Conservation (phyloP, 441 rosid genomes). For the Gossypium gossypioides region DNA sequence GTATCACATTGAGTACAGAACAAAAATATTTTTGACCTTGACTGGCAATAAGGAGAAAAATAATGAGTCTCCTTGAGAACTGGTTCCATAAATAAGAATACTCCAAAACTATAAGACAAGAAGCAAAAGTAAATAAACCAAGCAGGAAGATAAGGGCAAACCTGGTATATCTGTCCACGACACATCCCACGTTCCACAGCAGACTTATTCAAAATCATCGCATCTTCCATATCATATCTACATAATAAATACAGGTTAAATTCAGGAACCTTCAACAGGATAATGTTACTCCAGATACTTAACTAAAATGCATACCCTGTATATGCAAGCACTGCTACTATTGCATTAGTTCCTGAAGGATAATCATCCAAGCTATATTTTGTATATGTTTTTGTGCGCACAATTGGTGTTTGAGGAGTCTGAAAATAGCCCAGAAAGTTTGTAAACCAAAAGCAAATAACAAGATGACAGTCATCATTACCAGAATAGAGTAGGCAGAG, state of each 20-base stretch:
- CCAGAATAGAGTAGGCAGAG: background rate
- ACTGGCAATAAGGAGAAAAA: background rate
- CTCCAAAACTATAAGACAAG: background rate
- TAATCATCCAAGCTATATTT: constrained; percentile 67
- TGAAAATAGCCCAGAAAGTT: constrained; percentile 23
- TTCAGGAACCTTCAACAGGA: background rate
- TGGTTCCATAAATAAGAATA: background rate
- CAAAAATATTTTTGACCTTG: background rate
- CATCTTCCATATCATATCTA: constrained; percentile 99
- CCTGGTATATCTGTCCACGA: constrained; percentile 97
- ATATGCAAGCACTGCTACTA: constrained; percentile 93
- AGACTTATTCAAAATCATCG: constrained; percentile 94
- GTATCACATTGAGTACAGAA: background rate
- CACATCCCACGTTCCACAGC: constrained; percentile 91
- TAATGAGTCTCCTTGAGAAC: background rate
- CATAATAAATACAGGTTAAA: constrained; percentile 11
- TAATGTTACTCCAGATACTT: background rate
- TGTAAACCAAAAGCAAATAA: background rate
- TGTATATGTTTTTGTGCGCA: constrained; percentile 66
- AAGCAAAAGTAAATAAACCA: background rate
- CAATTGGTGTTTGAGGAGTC: constrained; percentile 98
- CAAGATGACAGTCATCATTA: background rate
- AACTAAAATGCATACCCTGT: constrained; percentile 50
- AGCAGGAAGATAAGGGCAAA: constrained; percentile 17
- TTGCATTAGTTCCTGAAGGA: constrained; percentile 94